Evolutionary conservation across 2,329 filamentous ascomycete genomes (phyloP), one percentile per base, ranked within the genome.

Genomic region (Rutstroemia sydowiana): DNA sequence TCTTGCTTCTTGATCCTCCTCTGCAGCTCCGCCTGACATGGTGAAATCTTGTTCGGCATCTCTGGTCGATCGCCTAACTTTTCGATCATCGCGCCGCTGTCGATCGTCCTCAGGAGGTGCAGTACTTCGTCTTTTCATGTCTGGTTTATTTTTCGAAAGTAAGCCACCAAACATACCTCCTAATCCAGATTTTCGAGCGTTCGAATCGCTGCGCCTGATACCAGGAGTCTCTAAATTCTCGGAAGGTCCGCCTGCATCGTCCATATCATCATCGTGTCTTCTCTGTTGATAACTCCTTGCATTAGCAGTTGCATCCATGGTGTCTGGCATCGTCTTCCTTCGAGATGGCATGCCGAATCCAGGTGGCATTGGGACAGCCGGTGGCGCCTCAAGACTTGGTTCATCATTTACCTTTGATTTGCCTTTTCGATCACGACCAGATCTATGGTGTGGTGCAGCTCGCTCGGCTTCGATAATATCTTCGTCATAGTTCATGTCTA

Each of bases 251-350:
- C 67, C 68, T 23, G 67, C 68, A 57, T 84, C 76, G 37, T 78
- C 73, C 73, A 83, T 70, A 60, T 84, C 81, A 45, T 85, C 80
- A 57, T 86, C 82, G 53, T 81, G 77, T 52, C 83, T 72, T 23
- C 80, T 73, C 70, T 85, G 84, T 55, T 84, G 78, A 65, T 80
- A 75, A 55, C 73, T 74, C 54, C 69, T 66, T 56, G 65, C 59
- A 63, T 71, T 66, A 71, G 69, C 68, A 62, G 60, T 63, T 51
- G 56, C 43, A 34, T 64, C 60, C 52, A 50, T 63, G 30, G 55
- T 52, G 53, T 52, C 54, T 54, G 61, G 58, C 39, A 28, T 44
- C 11, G 48, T 58, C 55, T 56, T 57, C 51, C 47, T 59, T 48
- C 60, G 62, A 49, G 50, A 55, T 52, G 62, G 63, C 51, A 60